phyloP scores from a whole-genome alignment of 23 red algal genomes.

The Cyanidioschyzon merolae region DNA sequence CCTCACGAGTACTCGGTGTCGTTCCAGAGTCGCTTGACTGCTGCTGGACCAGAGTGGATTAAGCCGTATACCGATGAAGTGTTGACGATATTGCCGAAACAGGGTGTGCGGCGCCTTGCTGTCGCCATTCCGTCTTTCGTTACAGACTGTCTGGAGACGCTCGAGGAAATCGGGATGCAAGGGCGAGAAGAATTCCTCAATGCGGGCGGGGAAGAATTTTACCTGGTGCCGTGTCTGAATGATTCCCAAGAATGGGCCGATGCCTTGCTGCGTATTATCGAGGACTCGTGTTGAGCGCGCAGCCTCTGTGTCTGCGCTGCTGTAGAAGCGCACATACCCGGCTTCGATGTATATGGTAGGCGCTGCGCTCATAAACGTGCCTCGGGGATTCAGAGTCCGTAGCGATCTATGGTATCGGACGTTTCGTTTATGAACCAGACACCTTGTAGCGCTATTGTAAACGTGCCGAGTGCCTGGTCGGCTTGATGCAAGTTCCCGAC shows the following conservation, averaged over 20 bases:
- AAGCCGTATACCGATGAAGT: conserved; percentile 89
- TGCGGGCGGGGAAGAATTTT: conserved; percentile 69
- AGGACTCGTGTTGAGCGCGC: conserved; percentile 80
- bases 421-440: too few relatives aligned
- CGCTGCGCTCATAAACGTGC: too few relatives aligned
- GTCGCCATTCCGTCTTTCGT: conserved; percentile 85
- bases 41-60: conserved; percentile 94
- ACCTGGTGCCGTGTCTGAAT: conserved; percentile 91
- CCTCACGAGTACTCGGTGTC: conserved; percentile 81
- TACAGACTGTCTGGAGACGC: conserved; percentile 92
- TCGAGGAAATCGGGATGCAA: conserved; percentile 96
- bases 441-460: too few relatives aligned
- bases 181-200: conserved; percentile 77
- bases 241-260: conserved; percentile 54
- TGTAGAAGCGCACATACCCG: too few relatives aligned
- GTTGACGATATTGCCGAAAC: conserved; percentile 50
- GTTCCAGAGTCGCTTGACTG: conserved; percentile 82
- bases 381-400: too few relatives aligned
- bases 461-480: too few relatives aligned
- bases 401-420: too few relatives aligned
- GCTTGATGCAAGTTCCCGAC: too few relatives aligned
- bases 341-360: too few relatives aligned
- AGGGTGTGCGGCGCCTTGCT: conserved; percentile 57
- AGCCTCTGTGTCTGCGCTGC: conserved; percentile 58
- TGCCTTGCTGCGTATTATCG: conserved; percentile 68